Percentiles rank a stretch among this genome's conserved stretches.
These are phyloP conservation scores for Geotrichum bryndzae DNA, from an alignment of 1,139 yeast species.

Conservation along the genomic window DNA sequence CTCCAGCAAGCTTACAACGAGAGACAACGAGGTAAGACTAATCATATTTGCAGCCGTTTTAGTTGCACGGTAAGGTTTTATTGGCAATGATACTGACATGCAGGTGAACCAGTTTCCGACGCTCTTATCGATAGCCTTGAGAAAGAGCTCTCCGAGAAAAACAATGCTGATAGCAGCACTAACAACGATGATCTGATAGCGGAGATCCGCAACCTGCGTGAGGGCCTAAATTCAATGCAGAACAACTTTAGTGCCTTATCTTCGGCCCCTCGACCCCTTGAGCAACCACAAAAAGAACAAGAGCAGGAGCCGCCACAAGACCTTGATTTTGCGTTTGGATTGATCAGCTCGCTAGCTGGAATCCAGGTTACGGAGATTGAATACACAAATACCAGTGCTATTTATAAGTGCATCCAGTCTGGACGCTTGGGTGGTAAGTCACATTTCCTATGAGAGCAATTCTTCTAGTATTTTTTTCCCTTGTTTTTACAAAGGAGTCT, in stretches of 20 bases:
- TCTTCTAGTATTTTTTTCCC: no score
- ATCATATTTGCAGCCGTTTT: not conserved
- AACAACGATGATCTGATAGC: not conserved
- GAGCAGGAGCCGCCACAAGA: not conserved
- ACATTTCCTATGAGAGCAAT: not conserved
- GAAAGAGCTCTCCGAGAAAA: not conserved
- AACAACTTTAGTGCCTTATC: not conserved
- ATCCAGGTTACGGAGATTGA: slow-evolving; percentile 14
- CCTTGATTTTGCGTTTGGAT: slow-evolving; percentile 13
- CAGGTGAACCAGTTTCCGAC: not conserved
- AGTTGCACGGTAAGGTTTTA: not conserved
- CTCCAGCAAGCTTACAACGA: slow-evolving; percentile 3
- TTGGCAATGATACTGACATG: not conserved
- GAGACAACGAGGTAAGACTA: slow-evolving; percentile 5
- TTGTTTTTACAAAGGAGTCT: not conserved
- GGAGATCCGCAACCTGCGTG: slow-evolving; percentile 3
- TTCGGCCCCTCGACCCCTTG: slow-evolving; percentile 3
- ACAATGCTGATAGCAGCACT: not conserved
- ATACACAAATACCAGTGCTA: slow-evolving; percentile 10
- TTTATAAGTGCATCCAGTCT: slow-evolving; percentile 11
- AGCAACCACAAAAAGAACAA: slow-evolving; percentile 1
- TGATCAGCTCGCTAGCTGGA: slow-evolving; percentile 12
- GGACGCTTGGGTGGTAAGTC: slow-evolving; percentile 13
- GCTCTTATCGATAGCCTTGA: slow-evolving; percentile 11
- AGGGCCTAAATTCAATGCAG: slow-evolving; percentile 2